Conservation (phyloP, 2,329 filamentous ascomycete genomes). For the Cladosporium sphaerospermum region DNA sequence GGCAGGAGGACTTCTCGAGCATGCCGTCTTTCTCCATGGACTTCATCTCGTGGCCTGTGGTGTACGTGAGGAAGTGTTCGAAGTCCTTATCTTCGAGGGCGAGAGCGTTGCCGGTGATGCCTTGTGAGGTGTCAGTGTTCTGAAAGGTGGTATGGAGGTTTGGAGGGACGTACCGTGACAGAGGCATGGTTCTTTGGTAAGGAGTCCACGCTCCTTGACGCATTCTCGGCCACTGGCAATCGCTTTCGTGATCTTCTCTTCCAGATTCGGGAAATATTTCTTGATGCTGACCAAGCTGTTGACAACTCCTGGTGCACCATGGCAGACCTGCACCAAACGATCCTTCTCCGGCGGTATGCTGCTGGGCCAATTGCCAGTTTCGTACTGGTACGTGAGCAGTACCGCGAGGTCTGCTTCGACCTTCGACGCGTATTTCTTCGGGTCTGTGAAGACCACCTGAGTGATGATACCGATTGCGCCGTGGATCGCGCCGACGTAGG, state of each 20-base stretch:
- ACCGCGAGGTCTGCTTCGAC: constrained; percentile 49
- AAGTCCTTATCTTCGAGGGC: constrained; percentile 45
- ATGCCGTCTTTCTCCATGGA: constrained; percentile 47
- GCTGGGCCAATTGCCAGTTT: constrained; percentile 59
- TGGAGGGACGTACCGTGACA: constrained; percentile 45
- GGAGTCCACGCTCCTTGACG: constrained; percentile 51
- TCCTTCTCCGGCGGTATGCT: constrained; percentile 45
- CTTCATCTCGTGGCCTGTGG: constrained; percentile 51
- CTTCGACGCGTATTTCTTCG: constrained; percentile 47
- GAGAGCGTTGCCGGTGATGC: constrained; percentile 59
- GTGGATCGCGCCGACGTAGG: constrained; percentile 61
- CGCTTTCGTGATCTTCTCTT: constrained; percentile 48
- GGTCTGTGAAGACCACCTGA: constrained; percentile 58
- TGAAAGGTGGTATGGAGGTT: neutral
- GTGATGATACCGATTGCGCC: constrained; percentile 64
- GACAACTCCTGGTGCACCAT: constrained; percentile 60
- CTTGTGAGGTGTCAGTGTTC: constrained; percentile 24
- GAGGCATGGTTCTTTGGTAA: constrained; percentile 59
- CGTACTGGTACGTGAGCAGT: constrained; percentile 54
- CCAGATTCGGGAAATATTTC: constrained; percentile 50
- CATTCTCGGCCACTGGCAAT: constrained; percentile 48
- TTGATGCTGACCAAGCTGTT: constrained; percentile 52
- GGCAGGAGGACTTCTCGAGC: constrained; percentile 46
- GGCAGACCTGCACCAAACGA: constrained; percentile 59
- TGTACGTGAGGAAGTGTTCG: constrained; percentile 54